These are phyloP conservation scores for Septoria petroselini DNA, from an alignment of 2,329 filamentous ascomycete genomes.

Conservation along the genomic window DNA sequence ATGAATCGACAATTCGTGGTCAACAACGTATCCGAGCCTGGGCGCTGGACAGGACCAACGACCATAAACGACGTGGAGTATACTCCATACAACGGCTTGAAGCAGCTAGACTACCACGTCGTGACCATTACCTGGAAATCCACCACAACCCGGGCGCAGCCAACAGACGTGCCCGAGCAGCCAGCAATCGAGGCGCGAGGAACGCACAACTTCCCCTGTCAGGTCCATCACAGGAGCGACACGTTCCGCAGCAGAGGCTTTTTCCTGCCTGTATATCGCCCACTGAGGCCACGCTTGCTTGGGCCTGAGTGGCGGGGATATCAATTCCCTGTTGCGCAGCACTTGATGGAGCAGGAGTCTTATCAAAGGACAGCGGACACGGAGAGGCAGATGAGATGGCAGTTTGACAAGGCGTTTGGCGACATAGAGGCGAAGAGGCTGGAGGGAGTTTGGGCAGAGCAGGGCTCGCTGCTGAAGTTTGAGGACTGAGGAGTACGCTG, in stretches of 20 bases:
- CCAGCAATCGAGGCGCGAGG: not conserved
- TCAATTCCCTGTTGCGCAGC: constrained; percentile 8
- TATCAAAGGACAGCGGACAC: constrained; percentile 8
- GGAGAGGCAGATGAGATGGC: constrained; percentile 3
- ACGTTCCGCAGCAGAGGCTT: not conserved
- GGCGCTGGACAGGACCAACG: constrained; percentile 48
- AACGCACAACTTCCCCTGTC: not conserved
- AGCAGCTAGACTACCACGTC: constrained; percentile 47
- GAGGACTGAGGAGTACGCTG: constrained; percentile 6
- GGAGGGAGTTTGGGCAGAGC: constrained; percentile 5
- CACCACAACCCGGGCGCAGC: not conserved
- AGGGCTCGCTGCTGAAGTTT: constrained; percentile 17
- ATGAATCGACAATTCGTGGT: constrained; percentile 14
- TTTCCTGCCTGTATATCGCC: constrained; percentile 2
- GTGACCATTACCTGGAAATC: constrained; percentile 41
- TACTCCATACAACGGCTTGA: constrained; percentile 44
- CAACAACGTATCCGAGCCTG: constrained; percentile 24
- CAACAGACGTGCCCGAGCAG: not conserved
- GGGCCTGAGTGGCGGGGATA: constrained; percentile 5
- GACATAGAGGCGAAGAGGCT: constrained; percentile 12
- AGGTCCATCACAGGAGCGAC: not conserved
- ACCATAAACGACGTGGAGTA: constrained; percentile 42
- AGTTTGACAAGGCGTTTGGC: constrained; percentile 11
- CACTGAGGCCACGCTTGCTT: not conserved
- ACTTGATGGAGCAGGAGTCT: constrained; percentile 5